These are phyloP conservation scores for Phlebiopsis flavidoalba DNA, from an alignment of 768 basidiomycete genomes.

Conservation along the genomic window DNA sequence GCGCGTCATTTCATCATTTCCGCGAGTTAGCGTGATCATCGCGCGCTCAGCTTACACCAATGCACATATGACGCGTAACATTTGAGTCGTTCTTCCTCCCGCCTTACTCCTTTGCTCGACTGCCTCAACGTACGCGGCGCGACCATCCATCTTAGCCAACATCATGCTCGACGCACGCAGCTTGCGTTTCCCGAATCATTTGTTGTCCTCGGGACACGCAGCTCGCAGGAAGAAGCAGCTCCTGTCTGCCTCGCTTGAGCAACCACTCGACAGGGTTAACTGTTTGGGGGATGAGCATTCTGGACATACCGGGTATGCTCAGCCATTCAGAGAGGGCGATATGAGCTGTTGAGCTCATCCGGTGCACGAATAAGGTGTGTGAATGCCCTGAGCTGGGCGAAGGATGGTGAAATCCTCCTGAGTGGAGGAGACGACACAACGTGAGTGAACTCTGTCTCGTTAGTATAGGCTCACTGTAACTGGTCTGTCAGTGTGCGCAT, in stretches of 20 bases:
- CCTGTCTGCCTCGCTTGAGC: constrained; percentile 14
- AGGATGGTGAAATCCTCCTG: constrained; percentile 57
- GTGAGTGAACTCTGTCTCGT: constrained; percentile 27
- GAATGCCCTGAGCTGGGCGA: constrained; percentile 73
- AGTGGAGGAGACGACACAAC: constrained; percentile 74
- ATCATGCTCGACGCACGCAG: too few species aligned
- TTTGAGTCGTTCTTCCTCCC: too few species aligned
- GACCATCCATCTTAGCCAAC: too few species aligned
- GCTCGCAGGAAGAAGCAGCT: constrained; percentile 12
- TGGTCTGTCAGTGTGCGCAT: constrained; percentile 53
- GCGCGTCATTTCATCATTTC: too few species aligned
- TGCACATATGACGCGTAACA: too few species aligned
- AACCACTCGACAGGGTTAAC: constrained; percentile 57
- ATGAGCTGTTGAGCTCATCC: background rate
- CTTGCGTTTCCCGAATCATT: too few species aligned
- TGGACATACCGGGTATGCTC: constrained; percentile 66
- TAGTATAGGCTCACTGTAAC: background rate
- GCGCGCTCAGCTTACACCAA: too few species aligned
- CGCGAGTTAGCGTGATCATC: too few species aligned
- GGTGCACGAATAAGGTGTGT: constrained; percentile 48
- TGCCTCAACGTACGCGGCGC: too few species aligned
- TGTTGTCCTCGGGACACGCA: too few species aligned
- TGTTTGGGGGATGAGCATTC: constrained; percentile 54
- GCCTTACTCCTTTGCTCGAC: too few species aligned
- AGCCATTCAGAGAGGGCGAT: background rate